These are phyloP conservation scores for Pseudocercospora pini-densiflorae DNA, from an alignment of 2,329 filamentous ascomycete species.

Conservation along the genomic window DNA sequence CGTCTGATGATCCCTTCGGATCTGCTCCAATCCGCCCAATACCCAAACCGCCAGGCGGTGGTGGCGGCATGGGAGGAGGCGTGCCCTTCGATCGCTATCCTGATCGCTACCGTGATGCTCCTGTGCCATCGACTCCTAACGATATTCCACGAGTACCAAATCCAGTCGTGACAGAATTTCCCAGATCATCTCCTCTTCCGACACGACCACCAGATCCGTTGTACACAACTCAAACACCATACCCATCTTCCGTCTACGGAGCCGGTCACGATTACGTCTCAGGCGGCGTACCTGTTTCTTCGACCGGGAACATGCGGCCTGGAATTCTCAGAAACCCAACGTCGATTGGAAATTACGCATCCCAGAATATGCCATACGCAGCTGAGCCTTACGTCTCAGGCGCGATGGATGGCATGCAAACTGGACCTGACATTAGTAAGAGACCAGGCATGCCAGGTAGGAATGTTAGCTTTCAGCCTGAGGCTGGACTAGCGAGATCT, in stretches of 20 bases:
- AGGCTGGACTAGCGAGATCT: slow-evolving; percentile 17
- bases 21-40: not conserved
- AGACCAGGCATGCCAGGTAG: slow-evolving; percentile 6
- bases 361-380: not conserved
- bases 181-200: not conserved
- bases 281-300: not conserved
- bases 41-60: not conserved
- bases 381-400: not conserved
- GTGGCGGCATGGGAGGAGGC: not conserved
- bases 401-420: not conserved
- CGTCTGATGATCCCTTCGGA: not conserved
- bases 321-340: not conserved
- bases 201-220: not conserved
- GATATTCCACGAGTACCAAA: not conserved
- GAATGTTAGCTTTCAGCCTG: slow-evolving; percentile 18
- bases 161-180: not conserved
- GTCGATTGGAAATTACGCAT: not conserved
- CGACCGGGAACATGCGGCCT: not conserved
- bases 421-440: not conserved
- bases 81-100: not conserved
- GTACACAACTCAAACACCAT: not conserved
- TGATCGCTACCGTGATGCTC: not conserved
- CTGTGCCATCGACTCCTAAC: not conserved
- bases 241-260: not conserved
- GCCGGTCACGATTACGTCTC: not conserved